Base-by-base conservation (phyloP, 441 rosid genomes). In the Brassica balearica region DNA sequence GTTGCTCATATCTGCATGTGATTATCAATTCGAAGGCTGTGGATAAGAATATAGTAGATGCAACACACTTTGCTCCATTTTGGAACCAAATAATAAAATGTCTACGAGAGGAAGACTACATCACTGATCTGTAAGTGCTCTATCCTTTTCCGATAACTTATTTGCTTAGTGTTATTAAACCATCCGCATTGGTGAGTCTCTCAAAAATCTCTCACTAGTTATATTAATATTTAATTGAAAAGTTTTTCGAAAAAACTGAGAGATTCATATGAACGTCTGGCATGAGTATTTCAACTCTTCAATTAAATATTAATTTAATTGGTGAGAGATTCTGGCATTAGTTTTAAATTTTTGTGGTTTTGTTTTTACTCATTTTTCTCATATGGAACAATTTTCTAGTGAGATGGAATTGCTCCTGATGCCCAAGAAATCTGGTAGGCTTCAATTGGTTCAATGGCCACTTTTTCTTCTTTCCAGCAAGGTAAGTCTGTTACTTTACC, bases 401-500 rank as follows among this genome's bases (percentile, higher is more conserved):
- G 99, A 96, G 85, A 82, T 84, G 95, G 98, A 96, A 74, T 82
- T 93, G 88, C 98, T 96, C 86, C 72, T 84, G 75, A 96, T 96
- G 97, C 98, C 98, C 46, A 92, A 84, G 84, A 96, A 93, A 90
- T 87, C 98, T 66, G 95, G 96, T 74, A 85, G 83, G 75, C 93
- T 94, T 55, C 88, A 87, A 15, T 75, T 96, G 84, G 92, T 96
- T 72, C 98, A 94, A 82, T 96, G 97, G 98, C 99, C 99, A 10
- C 97, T 94, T 69, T 96, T 96, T 87, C 98, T 96, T 85, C 98
- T 96, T 84, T 87, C 96, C 71, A 96, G 97, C 95, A 96, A 96
- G 97, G 99, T 94, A 69, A 76, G 51, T 72, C 69, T 23, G 74
- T 19, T 48, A 22, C 27, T 69, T 55, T 65, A 34, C 41, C 41